A percentile compares a stretch with the other conserved stretches of the same genome.
Conservation (phyloP, 495 filamentous ascomycete species). For the Penicillium subrubescens region DNA sequence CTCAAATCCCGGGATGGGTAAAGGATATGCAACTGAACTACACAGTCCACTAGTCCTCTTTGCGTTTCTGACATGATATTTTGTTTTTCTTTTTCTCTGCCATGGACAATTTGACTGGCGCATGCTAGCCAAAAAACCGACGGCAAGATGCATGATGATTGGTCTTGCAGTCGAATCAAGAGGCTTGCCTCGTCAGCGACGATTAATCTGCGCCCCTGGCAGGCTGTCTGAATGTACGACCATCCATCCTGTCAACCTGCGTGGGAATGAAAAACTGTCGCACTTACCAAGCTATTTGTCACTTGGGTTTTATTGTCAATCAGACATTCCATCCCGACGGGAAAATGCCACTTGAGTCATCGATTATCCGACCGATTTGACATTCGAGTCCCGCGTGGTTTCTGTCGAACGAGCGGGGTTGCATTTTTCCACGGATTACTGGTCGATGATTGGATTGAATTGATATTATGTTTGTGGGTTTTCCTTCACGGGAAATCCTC, state of each 20-base stretch:
- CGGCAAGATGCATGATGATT: constrained; percentile 22
- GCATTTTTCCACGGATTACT: background rate
- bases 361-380: constrained; percentile 18
- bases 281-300: constrained; percentile 20
- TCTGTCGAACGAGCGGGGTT: constrained; percentile 27
- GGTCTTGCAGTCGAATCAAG: constrained; percentile 20
- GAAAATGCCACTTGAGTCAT: background rate
- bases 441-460: background rate
- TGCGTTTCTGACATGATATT: background rate
- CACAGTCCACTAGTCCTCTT: background rate
- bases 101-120: constrained; percentile 22
- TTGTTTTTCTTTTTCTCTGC: constrained; percentile 10
- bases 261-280: background rate
- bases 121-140: constrained; percentile 16
- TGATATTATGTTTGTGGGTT: background rate
- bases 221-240: background rate
- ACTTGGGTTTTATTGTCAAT: constrained; percentile 17
- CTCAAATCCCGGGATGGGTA: constrained; percentile 8
- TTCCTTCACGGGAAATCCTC: background rate
- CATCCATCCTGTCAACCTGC: constrained; percentile 11
- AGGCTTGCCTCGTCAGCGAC: background rate
- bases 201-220: constrained; percentile 8
- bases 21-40: constrained; percentile 10
- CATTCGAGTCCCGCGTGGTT: constrained; percentile 27
- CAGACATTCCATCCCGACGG: constrained; percentile 15